phyloP scores from a whole-genome alignment of 192 early-diverging fungal genomes.

The Haplosporangium gracile region DNA sequence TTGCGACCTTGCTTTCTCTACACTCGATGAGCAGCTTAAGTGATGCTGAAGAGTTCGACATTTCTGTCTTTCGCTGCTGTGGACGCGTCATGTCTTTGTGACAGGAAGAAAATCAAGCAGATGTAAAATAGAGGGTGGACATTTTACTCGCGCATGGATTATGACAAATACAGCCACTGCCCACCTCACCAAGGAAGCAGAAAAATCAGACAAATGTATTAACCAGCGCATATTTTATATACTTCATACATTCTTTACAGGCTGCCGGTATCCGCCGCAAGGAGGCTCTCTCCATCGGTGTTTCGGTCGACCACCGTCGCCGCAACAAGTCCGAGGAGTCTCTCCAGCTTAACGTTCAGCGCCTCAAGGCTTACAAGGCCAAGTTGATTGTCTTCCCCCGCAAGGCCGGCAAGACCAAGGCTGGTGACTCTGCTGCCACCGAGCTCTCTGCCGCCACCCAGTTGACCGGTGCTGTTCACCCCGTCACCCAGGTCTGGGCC shows the following conservation, averaged over 20 bases:
- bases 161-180: not conserved
- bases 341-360: constrained; percentile 92
- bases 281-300: constrained; percentile 94
- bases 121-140: not conserved
- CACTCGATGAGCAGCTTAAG: not conserved
- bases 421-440: constrained; percentile 73
- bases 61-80: not conserved
- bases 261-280: constrained; percentile 93
- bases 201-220: not conserved
- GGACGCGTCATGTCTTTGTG: not conserved
- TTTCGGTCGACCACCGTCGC: constrained; percentile 97
- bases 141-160: not conserved
- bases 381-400: constrained; percentile 98
- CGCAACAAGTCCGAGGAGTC: constrained; percentile 96
- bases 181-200: not conserved
- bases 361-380: constrained; percentile 93
- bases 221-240: not conserved
- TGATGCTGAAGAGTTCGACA: not conserved
- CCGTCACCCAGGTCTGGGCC: constrained; percentile 71
- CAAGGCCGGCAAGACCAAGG: constrained; percentile 92
- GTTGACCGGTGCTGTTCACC: constrained; percentile 73
- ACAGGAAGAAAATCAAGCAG: not conserved
- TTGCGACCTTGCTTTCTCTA: not conserved
- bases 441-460: constrained; percentile 73
- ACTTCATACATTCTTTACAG: constrained; percentile 51